These are phyloP conservation scores for Mycena filopes DNA, from an alignment of 768 basidiomycete genomes.

Conservation along the genomic window DNA sequence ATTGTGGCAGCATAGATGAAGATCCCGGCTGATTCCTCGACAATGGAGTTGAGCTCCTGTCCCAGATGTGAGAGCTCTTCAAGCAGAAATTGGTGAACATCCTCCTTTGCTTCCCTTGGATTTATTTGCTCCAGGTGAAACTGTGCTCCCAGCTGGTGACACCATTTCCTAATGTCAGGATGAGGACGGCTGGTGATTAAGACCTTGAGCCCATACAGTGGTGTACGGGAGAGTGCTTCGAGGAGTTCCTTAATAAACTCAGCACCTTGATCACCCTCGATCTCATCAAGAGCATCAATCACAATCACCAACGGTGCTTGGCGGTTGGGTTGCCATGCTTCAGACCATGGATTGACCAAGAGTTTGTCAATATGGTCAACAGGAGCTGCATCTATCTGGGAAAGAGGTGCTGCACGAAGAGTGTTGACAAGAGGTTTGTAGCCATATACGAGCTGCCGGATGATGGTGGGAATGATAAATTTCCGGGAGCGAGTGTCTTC, in stretches of 20 bases:
- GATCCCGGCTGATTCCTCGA: too few relatives aligned
- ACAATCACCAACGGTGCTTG: conserved; percentile 9
- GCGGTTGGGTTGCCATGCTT: conserved; percentile 22
- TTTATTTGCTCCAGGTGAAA: too few relatives aligned
- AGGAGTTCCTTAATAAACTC: conserved; percentile 7
- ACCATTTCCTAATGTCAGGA: too few relatives aligned
- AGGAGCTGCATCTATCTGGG: background rate
- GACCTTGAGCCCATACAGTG: background rate
- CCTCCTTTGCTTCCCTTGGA: too few relatives aligned
- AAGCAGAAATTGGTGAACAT: too few relatives aligned
- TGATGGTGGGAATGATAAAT: conserved; percentile 15
- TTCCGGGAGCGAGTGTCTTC: background rate
- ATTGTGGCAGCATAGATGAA: too few relatives aligned
- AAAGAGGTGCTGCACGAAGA: background rate
- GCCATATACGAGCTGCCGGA: background rate
- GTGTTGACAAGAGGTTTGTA: background rate
- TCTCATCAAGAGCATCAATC: conserved; percentile 1
- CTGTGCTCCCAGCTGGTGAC: too few relatives aligned
- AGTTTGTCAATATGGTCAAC: conserved; percentile 1
- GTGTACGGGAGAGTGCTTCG: background rate
- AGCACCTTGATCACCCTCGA: conserved; percentile 26
- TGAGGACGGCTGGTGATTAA: too few relatives aligned
- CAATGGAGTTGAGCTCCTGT: too few relatives aligned
- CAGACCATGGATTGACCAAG: conserved; percentile 1
- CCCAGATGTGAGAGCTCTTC: too few relatives aligned